Evolutionary conservation across 164 flowering plant species (phyloP).

Genomic region (Piper betle): DNA sequence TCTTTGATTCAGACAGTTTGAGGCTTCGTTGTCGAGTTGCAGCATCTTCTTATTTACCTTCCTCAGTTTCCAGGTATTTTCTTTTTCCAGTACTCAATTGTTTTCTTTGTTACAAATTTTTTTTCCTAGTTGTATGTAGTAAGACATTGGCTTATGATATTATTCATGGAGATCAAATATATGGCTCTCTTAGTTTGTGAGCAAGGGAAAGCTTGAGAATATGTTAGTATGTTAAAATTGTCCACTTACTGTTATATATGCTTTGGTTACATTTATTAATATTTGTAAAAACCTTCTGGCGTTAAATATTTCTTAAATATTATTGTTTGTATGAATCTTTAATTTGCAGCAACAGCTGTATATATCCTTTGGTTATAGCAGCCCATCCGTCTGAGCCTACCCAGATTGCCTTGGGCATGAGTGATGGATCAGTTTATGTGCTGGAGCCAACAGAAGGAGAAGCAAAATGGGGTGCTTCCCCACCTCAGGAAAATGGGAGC

Average conservation of each 20-base stretch:
- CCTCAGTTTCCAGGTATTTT: constrained; percentile 29
- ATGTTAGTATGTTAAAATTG: too few relatives aligned
- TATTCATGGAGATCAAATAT: not conserved
- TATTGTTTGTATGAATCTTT: not conserved
- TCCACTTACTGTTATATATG: too few relatives aligned
- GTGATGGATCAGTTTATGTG: constrained; percentile 56
- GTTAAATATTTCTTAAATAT: not conserved
- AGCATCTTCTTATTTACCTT: constrained; percentile 42
- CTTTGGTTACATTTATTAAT: too few relatives aligned
- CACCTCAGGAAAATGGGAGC: constrained; percentile 43
- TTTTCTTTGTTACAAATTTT: not conserved
- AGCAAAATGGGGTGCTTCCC: constrained; percentile 44
- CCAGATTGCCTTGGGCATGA: constrained; percentile 65
- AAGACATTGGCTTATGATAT: not conserved
- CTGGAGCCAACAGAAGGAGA: constrained; percentile 51
- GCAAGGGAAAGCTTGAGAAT: too few relatives aligned
- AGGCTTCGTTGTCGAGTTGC: constrained; percentile 58
- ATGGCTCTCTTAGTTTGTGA: not conserved
- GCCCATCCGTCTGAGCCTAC: constrained; percentile 63
- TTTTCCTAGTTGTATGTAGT: not conserved
- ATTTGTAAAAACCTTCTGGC: too few relatives aligned
- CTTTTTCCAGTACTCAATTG: not conserved
- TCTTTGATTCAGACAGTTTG: constrained; percentile 52
- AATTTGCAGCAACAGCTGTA: constrained; percentile 17
- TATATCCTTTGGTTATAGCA: constrained; percentile 47